phyloP scores from a whole-genome alignment of 352 stramenopile genomes.

The Globisporangium yorkense region DNA sequence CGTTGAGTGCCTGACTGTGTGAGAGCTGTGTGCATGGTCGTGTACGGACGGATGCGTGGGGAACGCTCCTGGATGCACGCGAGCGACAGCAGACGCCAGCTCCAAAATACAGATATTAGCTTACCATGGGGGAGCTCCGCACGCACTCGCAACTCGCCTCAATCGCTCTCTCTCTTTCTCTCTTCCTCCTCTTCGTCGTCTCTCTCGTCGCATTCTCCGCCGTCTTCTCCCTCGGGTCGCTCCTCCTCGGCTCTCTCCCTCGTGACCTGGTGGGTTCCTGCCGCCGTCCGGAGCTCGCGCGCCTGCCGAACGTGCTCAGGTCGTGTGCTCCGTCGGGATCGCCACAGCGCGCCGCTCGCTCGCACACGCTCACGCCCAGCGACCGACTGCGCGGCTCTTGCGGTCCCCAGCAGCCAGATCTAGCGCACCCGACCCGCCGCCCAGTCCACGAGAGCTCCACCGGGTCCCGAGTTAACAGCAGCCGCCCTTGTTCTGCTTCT shows the following conservation, averaged over 20 bases:
- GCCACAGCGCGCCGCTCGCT: too few species aligned
- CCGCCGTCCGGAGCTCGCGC: too few species aligned
- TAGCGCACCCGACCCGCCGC: too few species aligned
- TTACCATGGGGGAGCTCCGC: constrained; percentile 26
- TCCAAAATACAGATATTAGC: constrained; percentile 44
- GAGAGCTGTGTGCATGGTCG: background rate
- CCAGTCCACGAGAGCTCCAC: too few species aligned
- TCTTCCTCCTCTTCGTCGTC: background rate
- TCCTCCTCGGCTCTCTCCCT: constrained; percentile 5
- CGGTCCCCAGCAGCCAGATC: too few species aligned
- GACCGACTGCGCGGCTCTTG: too few species aligned
- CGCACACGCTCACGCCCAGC: too few species aligned
- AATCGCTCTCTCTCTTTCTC: background rate
- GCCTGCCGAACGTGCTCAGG: too few species aligned
- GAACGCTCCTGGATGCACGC: too few species aligned
- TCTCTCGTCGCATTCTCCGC: background rate
- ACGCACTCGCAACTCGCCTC: background rate
- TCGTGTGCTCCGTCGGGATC: background rate
- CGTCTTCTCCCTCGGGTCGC: constrained; percentile 17
- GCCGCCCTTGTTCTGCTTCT: constrained; percentile 61
- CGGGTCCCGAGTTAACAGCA: constrained; percentile 58
- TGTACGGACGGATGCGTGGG: too few species aligned
- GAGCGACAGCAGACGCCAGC: too few species aligned
- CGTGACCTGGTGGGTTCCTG: background rate
- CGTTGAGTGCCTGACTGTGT: background rate